phyloP scores from a whole-genome alignment of 495 filamentous ascomycete species.

The Penicillium egyptiacum region DNA sequence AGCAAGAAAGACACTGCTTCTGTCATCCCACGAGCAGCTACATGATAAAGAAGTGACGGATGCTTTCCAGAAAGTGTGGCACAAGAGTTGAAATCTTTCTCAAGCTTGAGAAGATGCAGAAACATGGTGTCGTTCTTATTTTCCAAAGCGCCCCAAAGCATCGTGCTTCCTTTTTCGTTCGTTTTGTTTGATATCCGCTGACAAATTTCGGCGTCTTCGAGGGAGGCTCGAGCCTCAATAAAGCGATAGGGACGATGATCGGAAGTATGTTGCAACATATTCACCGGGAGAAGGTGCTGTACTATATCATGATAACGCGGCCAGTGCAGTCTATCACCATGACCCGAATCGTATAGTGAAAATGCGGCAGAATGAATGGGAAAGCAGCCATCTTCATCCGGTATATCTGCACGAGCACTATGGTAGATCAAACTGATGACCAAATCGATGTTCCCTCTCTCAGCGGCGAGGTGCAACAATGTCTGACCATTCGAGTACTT shows the following conservation, averaged over 20 bases:
- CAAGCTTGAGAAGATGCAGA: background rate
- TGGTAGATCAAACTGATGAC: background rate
- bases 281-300: background rate
- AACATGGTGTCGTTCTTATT: background rate
- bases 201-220: background rate
- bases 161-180: background rate
- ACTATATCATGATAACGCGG: background rate
- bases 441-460: background rate
- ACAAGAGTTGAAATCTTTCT: background rate
- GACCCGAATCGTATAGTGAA: background rate
- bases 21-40: background rate
- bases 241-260: background rate
- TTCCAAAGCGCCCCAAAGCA: background rate
- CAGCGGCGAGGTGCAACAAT: background rate
- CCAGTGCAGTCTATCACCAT: background rate
- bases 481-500: background rate
- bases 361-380: background rate
- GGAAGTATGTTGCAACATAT: background rate
- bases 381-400: background rate
- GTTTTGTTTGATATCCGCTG: background rate
- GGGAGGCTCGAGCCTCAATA: background rate
- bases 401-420: background rate
- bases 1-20: background rate
- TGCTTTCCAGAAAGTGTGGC: background rate
- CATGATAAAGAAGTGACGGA: background rate